Conservation (phyloP, 306 rosid species). For the Parietaria judaica region DNA sequence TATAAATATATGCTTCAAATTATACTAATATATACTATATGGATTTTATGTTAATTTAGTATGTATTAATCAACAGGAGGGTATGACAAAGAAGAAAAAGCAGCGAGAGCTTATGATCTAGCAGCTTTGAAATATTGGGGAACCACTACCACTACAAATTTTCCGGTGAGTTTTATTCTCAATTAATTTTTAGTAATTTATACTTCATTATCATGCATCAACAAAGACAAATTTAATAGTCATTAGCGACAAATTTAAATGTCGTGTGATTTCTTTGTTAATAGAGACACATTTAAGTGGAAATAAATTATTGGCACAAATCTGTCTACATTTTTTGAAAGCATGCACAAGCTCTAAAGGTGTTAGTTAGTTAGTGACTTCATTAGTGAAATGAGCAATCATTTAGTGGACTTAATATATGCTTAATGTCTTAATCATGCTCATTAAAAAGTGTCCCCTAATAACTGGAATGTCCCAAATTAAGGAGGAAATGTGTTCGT, state of each 20-base stretch:
- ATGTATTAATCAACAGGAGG: constrained; percentile 43
- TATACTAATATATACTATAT: neutral
- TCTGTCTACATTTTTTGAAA: constrained; percentile 12
- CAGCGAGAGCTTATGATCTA: constrained; percentile 88
- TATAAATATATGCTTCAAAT: no score
- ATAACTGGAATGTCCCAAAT: constrained; percentile 16
- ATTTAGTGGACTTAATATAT: neutral
- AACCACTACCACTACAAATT: constrained; percentile 83
- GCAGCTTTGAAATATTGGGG: constrained; percentile 98
- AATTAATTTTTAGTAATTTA: neutral
- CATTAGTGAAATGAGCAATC: neutral
- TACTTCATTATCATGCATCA: neutral
- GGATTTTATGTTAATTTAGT: neutral
- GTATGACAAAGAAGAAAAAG: constrained; percentile 94
- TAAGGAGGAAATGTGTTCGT: neutral
- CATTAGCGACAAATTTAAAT: constrained; percentile 9
- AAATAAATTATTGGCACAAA: constrained; percentile 1
- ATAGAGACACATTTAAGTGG: neutral
- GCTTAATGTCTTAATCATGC: constrained; percentile 2
- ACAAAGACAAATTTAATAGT: neutral
- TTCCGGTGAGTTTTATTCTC: constrained; percentile 49
- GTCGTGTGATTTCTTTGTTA: neutral
- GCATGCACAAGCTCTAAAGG: constrained; percentile 2
- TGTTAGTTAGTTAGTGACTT: constrained; percentile 1
- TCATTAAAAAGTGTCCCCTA: constrained; percentile 7